Evolutionary conservation across 176 grass and related monocot species (phyloP).

Genomic region (bread wheat (Triticum aestivum)): IWGSC_CS_RefSeq_v2.1 NC_057807.1:430072356-430072855

Average conservation of each 20-base stretch:
- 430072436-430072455: neutral
- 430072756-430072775: conserved; percentile 1
- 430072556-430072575: conserved; percentile 1
- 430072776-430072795: neutral
- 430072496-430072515: neutral
- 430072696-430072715: neutral
- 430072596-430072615: neutral
- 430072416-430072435: neutral
- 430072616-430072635: conserved; percentile 15
- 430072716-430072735: neutral
- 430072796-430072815: conserved; percentile 10
- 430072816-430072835: neutral
- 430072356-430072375: neutral
- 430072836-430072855: neutral
- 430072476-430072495: neutral
- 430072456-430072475: neutral
- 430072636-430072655: neutral
- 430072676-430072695: neutral
- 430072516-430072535: neutral
- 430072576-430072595: conserved; percentile 20
- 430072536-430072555: neutral
- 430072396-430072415: neutral
- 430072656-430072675: neutral
- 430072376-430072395: neutral
- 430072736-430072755: neutral